Conservation (phyloP, 148 eudicot species). For the Persicaria maculosa region DNA sequence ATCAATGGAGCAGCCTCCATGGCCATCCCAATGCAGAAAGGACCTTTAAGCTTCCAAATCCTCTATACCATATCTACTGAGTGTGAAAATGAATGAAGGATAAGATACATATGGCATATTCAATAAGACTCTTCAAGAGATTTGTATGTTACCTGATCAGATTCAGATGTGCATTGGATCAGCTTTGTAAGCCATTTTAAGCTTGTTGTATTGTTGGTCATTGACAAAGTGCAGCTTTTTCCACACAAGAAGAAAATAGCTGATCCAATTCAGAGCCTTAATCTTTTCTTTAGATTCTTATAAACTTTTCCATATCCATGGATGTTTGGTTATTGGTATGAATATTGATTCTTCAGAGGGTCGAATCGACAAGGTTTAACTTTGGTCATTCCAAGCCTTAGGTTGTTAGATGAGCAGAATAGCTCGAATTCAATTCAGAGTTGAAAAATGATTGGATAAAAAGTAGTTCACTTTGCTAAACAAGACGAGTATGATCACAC, state of each 20-base stretch:
- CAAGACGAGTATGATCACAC: too few relatives aligned
- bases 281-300: too few relatives aligned
- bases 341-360: too few relatives aligned
- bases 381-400: too few relatives aligned
- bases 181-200: not conserved
- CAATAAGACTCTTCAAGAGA: not conserved
- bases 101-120: not conserved
- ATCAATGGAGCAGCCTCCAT: slow-evolving; percentile 43
- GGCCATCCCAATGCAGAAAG: slow-evolving; percentile 34
- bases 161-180: not conserved
- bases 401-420: too few relatives aligned
- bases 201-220: not conserved
- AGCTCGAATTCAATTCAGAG: too few relatives aligned
- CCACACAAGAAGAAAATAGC: not conserved
- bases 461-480: too few relatives aligned
- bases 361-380: too few relatives aligned
- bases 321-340: too few relatives aligned
- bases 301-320: too few relatives aligned
- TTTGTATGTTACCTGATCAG: not conserved
- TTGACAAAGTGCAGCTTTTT: not conserved
- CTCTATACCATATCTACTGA: slow-evolving; percentile 24
- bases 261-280: not conserved
- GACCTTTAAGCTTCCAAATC: slow-evolving; percentile 45
- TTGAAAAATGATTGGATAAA: too few relatives aligned
- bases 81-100: not conserved